Percentiles rank a stretch among this genome's conserved stretches.
Conservation (phyloP, 1,284 basidiomycete species). For the Boletus sp. region DNA sequence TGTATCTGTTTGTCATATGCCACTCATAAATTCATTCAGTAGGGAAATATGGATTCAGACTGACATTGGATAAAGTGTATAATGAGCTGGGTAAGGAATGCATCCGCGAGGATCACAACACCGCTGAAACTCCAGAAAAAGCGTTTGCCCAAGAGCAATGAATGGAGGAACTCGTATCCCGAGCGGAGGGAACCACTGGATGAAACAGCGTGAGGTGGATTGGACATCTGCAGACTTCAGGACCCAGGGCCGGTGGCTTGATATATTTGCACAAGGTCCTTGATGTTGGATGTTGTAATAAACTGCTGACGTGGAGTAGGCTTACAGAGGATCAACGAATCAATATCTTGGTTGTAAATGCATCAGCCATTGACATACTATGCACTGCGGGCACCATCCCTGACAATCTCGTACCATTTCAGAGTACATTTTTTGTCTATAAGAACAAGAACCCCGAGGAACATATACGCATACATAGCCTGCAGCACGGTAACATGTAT, state of each 20-base stretch:
- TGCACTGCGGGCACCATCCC: not conserved
- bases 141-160: slow-evolving; percentile 49
- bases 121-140: slow-evolving; percentile 67
- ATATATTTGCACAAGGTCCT: not conserved
- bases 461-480: slow-evolving; percentile 21
- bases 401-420: slow-evolving; percentile 1
- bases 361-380: not conserved
- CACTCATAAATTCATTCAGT: slow-evolving; percentile 2
- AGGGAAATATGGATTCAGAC: slow-evolving; percentile 30
- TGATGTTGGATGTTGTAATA: not conserved
- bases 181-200: slow-evolving; percentile 1
- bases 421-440: slow-evolving; percentile 11
- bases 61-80: slow-evolving; percentile 79
- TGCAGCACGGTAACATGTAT: slow-evolving; percentile 4
- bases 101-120: slow-evolving; percentile 71
- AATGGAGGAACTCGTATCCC: slow-evolving; percentile 10
- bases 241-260: not conserved
- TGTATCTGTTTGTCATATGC: slow-evolving; percentile 65
- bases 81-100: slow-evolving; percentile 71
- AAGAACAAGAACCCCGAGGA: not conserved
- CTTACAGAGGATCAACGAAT: not conserved
- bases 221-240: slow-evolving; percentile 17
- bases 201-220: not conserved
- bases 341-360: not conserved
- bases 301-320: not conserved